phyloP scores from a whole-genome alignment of 768 basidiomycete genomes.

The Agaricus subrufescens region DNA sequence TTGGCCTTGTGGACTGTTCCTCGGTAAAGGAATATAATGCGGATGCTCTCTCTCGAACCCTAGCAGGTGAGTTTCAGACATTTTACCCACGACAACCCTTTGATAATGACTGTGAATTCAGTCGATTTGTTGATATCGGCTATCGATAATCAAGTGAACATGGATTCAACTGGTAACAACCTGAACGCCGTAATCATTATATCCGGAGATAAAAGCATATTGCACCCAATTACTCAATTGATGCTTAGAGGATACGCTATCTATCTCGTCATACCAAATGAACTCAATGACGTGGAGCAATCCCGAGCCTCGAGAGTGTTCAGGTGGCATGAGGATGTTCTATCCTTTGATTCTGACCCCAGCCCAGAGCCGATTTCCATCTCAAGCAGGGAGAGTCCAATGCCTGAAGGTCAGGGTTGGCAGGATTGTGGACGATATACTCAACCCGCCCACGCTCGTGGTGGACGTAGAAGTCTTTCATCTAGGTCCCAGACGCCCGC shows the following conservation, averaged over 20 bases:
- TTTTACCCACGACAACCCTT: neutral
- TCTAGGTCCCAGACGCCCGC: neutral
- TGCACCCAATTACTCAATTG: neutral
- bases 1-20: conserved; percentile 1
- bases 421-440: neutral
- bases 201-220: conserved; percentile 1
- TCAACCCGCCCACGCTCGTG: neutral
- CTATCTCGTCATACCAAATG: neutral
- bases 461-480: neutral
- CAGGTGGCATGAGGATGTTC: neutral
- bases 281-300: neutral
- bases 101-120: neutral
- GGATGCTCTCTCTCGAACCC: neutral
- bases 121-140: conserved; percentile 2
- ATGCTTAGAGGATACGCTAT: conserved; percentile 2
- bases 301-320: conserved; percentile 1
- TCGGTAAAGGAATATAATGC: neutral
- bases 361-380: neutral
- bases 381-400: neutral
- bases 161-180: neutral
- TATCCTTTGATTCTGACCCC: neutral
- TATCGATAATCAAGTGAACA: neutral
- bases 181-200: neutral
- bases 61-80: neutral
- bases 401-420: neutral